These are phyloP conservation scores for Fonsecaea pedrosoi DNA, from an alignment of 2,329 filamentous ascomycete genomes.

Conservation along the genomic window DNA sequence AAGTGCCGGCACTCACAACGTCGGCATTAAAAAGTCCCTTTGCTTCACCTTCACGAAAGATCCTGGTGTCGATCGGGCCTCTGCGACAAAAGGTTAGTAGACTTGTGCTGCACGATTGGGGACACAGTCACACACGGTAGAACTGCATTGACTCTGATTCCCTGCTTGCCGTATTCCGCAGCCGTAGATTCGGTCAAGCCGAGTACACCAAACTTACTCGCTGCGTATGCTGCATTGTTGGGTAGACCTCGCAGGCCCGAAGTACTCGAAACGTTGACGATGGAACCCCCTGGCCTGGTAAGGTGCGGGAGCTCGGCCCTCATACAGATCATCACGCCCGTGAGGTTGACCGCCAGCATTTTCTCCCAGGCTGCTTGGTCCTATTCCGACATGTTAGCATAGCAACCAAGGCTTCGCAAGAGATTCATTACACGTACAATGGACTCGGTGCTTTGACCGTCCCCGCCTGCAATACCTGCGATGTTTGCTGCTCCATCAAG, in stretches of 20 bases:
- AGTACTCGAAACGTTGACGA: slow-evolving; percentile 53
- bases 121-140: slow-evolving; percentile 38
- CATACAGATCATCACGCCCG: slow-evolving; percentile 50
- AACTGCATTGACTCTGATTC: slow-evolving; percentile 48
- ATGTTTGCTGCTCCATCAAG: slow-evolving; percentile 37
- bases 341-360: slow-evolving; percentile 49
- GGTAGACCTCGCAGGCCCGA: slow-evolving; percentile 47
- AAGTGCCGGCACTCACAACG: slow-evolving; percentile 20
- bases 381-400: background rate
- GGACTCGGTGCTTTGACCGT: slow-evolving; percentile 21
- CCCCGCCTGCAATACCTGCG: slow-evolving; percentile 30
- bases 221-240: slow-evolving; percentile 52
- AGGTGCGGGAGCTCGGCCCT: slow-evolving; percentile 52
- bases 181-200: slow-evolving; percentile 52
- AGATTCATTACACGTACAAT: slow-evolving; percentile 9
- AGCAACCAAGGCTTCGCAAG: background rate
- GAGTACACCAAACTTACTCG: slow-evolving; percentile 53
- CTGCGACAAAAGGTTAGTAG: background rate
- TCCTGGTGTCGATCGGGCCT: slow-evolving; percentile 29
- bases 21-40: slow-evolving; percentile 26
- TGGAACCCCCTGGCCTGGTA: slow-evolving; percentile 44
- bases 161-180: slow-evolving; percentile 43
- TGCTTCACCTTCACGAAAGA: slow-evolving; percentile 28
- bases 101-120: background rate
- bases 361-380: slow-evolving; percentile 24